A percentile compares a stretch with the other conserved stretches of the same genome.
These are phyloP conservation scores for Haplosporangium sp. DNA, from an alignment of 371 early-diverging fungal species.

Conservation along the genomic window DNA sequence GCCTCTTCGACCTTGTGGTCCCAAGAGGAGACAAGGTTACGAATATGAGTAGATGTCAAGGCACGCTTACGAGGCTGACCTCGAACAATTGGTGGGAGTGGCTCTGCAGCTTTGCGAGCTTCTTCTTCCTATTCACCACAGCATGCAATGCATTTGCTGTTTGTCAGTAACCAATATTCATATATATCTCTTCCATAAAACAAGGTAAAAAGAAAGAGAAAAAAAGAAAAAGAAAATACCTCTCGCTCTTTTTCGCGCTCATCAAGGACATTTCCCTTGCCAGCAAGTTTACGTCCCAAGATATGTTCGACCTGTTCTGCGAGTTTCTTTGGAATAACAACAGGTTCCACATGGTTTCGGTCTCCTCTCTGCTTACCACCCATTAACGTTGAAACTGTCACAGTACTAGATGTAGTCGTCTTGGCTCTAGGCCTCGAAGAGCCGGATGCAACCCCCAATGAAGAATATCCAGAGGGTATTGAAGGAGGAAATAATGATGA, in stretches of 20 bases:
- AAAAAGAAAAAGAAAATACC: slow-evolving; percentile 15
- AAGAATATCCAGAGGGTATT: slow-evolving; percentile 2
- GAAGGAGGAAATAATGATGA: slow-evolving; percentile 4
- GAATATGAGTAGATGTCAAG: slow-evolving; percentile 46
- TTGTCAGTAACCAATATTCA: background rate
- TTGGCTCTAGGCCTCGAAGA: slow-evolving; percentile 32
- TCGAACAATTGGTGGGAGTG: slow-evolving; percentile 47
- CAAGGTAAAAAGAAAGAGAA: background rate
- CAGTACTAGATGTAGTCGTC: slow-evolving; percentile 30
- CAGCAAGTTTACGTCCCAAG: slow-evolving; percentile 54
- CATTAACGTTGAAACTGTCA: slow-evolving; percentile 13
- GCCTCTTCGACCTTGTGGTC: slow-evolving; percentile 53
- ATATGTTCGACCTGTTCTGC: slow-evolving; percentile 51
- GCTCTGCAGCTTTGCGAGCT: slow-evolving; percentile 43
- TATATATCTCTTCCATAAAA: background rate
- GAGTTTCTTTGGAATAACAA: slow-evolving; percentile 46
- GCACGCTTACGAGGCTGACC: slow-evolving; percentile 54
- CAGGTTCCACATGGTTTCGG: slow-evolving; percentile 44
- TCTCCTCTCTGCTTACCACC: slow-evolving; percentile 49
- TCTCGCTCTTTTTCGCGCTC: slow-evolving; percentile 52
- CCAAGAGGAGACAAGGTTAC: slow-evolving; percentile 54
- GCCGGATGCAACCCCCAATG: background rate
- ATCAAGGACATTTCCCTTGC: slow-evolving; percentile 52
- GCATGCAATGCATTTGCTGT: background rate
- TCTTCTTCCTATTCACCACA: slow-evolving; percentile 37